Evolutionary conservation across 2,329 filamentous ascomycete species (phyloP), one percentile per base, ranked within the genome.

Genomic region (Colletotrichum orchidophilum): DNA sequence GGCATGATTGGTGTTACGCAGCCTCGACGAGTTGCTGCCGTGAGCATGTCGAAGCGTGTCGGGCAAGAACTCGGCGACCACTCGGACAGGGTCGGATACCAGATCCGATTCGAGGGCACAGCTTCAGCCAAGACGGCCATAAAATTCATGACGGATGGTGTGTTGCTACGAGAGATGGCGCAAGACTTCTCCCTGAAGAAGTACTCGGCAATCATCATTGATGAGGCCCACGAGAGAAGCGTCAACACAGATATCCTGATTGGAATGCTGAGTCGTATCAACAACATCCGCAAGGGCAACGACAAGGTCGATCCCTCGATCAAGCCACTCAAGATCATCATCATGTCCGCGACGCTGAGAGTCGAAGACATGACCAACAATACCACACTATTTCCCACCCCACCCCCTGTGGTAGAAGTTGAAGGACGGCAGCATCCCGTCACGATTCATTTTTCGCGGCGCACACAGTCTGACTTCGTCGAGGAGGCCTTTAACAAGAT

Each of bases 101-200:
- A 95, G 80, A 98, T 99, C 76, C 93, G 97, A 27, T 99, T 98
- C 75, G 96, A 99, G 78, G 94, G 93, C 60, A 96, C 92, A 0
- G 91, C 93, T 1, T 90, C 91, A 59, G 86, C 91, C 31, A 92
- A 94, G 63, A 99, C 96, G 0, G 93, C 94, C 6, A 90, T 99
- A 80, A 99, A 99, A 80, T 99, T 98, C 83, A 98, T 99, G 95
- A 99, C 96, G 0, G 96, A 99, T 81, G 96, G 96, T 87, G 95
- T 99, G 31, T 85, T 99, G 71, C 87, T 99, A 11, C 92, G 96
- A 67, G 96, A 99, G 81, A 92, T 98, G 64, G 92, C 94, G 0
- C 92, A 96, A 74, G 96, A 99, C 78, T 94, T 98, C 77, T 88
- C 94, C 0, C 83, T 99, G 54, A 90, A 88, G 60, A 97, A 97